Conservation (phyloP, 2,329 filamentous ascomycete species). For the Calonectria montana region DNA sequence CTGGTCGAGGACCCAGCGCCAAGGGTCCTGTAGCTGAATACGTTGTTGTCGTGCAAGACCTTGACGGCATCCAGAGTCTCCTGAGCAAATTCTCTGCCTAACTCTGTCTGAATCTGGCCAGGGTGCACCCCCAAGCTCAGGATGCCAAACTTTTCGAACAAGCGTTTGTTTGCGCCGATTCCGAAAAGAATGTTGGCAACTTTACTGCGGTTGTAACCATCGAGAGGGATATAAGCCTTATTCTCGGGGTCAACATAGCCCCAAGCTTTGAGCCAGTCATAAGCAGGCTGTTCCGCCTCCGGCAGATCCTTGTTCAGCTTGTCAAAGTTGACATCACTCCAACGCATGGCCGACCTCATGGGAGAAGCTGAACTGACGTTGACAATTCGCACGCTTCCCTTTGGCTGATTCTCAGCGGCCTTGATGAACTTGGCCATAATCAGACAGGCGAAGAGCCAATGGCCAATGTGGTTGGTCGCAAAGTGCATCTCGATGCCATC, state of each 20-base stretch:
- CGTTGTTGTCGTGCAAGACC: constrained; percentile 16
- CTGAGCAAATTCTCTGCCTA: constrained; percentile 36
- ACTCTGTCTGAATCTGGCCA: constrained; percentile 48
- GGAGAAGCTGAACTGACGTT: constrained; percentile 57
- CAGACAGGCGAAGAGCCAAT: constrained; percentile 51
- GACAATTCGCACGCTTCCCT: constrained; percentile 51
- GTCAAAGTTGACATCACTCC: constrained; percentile 57
- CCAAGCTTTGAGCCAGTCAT: constrained; percentile 24
- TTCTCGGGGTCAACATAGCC: constrained; percentile 30
- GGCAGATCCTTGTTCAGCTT: constrained; percentile 42
- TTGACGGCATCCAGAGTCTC: constrained; percentile 30
- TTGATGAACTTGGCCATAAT: constrained; percentile 50
- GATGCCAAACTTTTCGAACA: constrained; percentile 47
- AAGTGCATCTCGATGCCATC: constrained; percentile 53
- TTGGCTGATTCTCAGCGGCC: constrained; percentile 39
- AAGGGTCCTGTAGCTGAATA: constrained; percentile 35
- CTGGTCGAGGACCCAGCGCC: constrained; percentile 47
- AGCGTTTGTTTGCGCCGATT: constrained; percentile 36
- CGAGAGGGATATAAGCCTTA: constrained; percentile 36
- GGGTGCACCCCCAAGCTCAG: constrained; percentile 47
- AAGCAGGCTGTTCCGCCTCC: constrained; percentile 28
- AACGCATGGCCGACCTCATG: constrained; percentile 51
- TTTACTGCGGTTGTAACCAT: constrained; percentile 44
- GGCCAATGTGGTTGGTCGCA: constrained; percentile 52
- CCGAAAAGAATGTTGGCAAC: constrained; percentile 44